Evolutionary conservation across 2,329 filamentous ascomycete species (phyloP), one percentile per base, ranked within the genome.

Genomic region (Colletotrichum sp.): DNA sequence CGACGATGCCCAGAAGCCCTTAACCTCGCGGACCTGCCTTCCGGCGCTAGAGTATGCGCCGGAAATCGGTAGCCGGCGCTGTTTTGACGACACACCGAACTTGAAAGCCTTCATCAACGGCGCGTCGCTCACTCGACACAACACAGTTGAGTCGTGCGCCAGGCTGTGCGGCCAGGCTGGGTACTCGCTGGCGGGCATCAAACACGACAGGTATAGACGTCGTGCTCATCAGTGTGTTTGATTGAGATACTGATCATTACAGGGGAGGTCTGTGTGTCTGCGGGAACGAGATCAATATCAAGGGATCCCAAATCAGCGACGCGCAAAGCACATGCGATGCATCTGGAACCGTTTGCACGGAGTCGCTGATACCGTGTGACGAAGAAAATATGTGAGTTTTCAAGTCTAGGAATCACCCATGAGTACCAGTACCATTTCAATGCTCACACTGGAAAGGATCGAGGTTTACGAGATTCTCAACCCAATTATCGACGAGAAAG

Each of bases 191-290:
- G 68, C 36, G 2, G 68, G 68, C 1, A 34, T 70, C 36, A 70
- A 70, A 16, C 2, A 36, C 12, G 36, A 52, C 9, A 22, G n/a
- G 68, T 70, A 25, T 2, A 4, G 4, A 13, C 8, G 1, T 27
- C 34, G 15, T n/a, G 19, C 1, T 6, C 30, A 12, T n/a, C 29
- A 0, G 61, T 0, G n/a, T 0, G n/a, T 0, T 52, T 52, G 44
- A 52, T 8, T 13, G n/a, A 19, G 3, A 2, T 27, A 32, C 62
- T 64, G 16, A 25, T 64, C 0, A 64, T 1, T 34, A n/a, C 27
- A 70, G 68, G 19, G 52, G 36, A 25, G 13, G 49, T 3, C 13
- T 27, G 9, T 70, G 68, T 70, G 6, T 55, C 6, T 70, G 68
- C 11, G 68, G 68, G 16, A 34, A 70, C 13, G 44, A 57, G 15